Percentiles rank a stretch among this genome's conserved stretches.
Evolutionary conservation across 495 filamentous ascomycete genomes (phyloP).

Genomic region (Talaromyces ruber): DNA sequence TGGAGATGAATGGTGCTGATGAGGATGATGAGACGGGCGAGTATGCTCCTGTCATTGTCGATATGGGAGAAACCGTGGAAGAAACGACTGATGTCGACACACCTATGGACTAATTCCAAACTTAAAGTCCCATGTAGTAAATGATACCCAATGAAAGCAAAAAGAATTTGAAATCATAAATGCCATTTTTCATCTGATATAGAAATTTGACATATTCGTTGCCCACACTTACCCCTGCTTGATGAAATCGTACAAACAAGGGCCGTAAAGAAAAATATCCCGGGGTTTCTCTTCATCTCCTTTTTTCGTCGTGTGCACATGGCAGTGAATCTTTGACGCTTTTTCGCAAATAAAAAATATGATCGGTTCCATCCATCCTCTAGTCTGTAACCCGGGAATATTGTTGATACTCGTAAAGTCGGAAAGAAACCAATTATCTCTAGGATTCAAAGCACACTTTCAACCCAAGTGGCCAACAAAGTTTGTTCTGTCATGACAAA

Average conservation of each 20-base stretch:
- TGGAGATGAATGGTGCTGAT: constrained; percentile 67
- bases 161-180: constrained; percentile 5
- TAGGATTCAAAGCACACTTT: background rate
- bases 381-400: constrained; percentile 4
- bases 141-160: background rate
- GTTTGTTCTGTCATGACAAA: background rate
- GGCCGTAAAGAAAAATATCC: constrained; percentile 1
- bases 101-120: constrained; percentile 1
- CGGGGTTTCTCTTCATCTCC: background rate
- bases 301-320: background rate
- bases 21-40: constrained; percentile 82
- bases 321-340: background rate
- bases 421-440: background rate
- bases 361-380: background rate
- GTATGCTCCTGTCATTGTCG: constrained; percentile 76
- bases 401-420: background rate
- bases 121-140: background rate
- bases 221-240: constrained; percentile 3
- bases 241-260: constrained; percentile 1
- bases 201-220: constrained; percentile 8
- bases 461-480: background rate
- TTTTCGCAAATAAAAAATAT: background rate
- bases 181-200: constrained; percentile 6
- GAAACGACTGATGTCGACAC: background rate
- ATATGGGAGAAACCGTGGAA: constrained; percentile 32